These are phyloP conservation scores for Chaetothyriales sp. DNA, from an alignment of 2,329 filamentous ascomycete species.

Conservation along the genomic window DNA sequence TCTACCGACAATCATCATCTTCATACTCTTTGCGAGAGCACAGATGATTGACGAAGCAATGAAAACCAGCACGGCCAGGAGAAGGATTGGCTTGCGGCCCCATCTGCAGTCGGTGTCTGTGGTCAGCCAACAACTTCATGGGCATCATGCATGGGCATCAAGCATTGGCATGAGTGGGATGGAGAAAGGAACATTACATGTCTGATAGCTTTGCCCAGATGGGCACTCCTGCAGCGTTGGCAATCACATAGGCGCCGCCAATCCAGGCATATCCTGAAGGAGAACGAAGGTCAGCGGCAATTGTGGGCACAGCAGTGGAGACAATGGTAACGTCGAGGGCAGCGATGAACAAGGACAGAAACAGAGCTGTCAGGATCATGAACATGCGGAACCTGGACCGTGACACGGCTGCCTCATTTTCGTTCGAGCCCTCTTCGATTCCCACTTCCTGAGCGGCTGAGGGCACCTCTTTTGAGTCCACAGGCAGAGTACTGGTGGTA, in stretches of 20 bases:
- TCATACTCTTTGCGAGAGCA: conserved; percentile 31
- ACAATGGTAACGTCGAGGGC: conserved; percentile 22
- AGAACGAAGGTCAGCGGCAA: conserved; percentile 38
- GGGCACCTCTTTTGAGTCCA: not conserved
- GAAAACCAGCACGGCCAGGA: conserved; percentile 35
- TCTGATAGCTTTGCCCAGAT: conserved; percentile 53
- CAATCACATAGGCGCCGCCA: conserved; percentile 56
- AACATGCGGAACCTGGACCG: conserved; percentile 12
- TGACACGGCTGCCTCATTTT: not conserved
- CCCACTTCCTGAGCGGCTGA: not conserved
- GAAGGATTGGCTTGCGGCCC: conserved; percentile 40
- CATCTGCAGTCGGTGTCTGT: conserved; percentile 20
- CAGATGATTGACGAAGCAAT: conserved; percentile 35
- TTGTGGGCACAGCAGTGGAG: conserved; percentile 22
- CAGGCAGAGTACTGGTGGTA: not conserved
- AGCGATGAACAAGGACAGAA: conserved; percentile 18
- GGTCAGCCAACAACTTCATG: not conserved
- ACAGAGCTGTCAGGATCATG: conserved; percentile 17
- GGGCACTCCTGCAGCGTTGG: conserved; percentile 49
- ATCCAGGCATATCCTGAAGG: conserved; percentile 64
- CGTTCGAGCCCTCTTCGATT: not conserved
- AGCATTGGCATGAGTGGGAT: too few species aligned
- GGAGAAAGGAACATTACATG: conserved; percentile 25
- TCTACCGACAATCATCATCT: conserved; percentile 38
- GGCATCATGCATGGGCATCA: not conserved